Evolutionary conservation across 768 basidiomycete genomes (phyloP), one percentile per base, ranked within the genome.

Genomic region (Suillus bovinus): DNA sequence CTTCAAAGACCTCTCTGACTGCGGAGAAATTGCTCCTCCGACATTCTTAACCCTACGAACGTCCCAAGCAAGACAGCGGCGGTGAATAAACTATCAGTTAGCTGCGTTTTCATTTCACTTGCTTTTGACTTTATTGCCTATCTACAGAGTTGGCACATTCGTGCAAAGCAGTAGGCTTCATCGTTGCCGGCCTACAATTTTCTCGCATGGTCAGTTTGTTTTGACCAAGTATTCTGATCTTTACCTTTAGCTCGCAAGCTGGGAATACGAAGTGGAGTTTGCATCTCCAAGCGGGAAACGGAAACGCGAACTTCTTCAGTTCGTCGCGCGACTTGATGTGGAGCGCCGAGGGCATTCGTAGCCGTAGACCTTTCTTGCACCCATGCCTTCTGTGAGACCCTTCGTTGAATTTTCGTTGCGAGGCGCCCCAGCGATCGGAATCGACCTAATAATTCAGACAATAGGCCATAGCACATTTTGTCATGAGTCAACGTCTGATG

Each of bases 121-220:
- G 20, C n/a, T 33, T n/a, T 20, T 39, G 20, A 33, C 29, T 39
- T 61, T 39, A 33, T 59, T 16, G 16, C 16, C 16, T 6, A 20
- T 38, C 36, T 9, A 24, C 24, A 27, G 17, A 27, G 13, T 52
- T 42, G 72, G 14, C 69, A 67, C 33, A 66, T 77, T 53, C 58
- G 64, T 20, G 65, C 67, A 5, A 69, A 78, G 73, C 73, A n/a
- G 62, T 75, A 27, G 75, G 75, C 5, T 46, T 78, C 31, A 56
- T 78, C 24, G 65, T 77, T 31, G 50, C 10, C 6, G 3, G 17
- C 2, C 24, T 56, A 20, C n/a, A 27, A 13, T 38, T 56, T 1
- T 17, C 27, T 27, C 24, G 36, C 4, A 4, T 20, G 36, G 24
- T 27, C 10, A 39, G 17, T 27, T 27, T 11, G 17, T 27, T 20